These are phyloP conservation scores for Pleurotus eryngii DNA, from an alignment of 768 basidiomycete species.

Conservation along the genomic window DNA sequence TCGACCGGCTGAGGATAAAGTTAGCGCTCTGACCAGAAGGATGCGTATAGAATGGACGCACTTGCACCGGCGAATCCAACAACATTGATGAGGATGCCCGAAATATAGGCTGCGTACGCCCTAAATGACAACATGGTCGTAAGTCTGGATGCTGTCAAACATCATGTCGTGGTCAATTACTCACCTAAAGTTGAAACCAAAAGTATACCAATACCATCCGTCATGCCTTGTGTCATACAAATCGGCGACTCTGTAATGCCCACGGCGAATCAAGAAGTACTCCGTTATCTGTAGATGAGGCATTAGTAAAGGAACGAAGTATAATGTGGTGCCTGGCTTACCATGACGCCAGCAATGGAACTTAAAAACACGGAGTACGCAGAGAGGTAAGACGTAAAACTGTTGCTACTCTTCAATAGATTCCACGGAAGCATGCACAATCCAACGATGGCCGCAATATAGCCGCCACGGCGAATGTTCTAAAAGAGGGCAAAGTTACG, in stretches of 20 bases:
- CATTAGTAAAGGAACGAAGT: neutral
- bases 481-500: conserved; percentile 18
- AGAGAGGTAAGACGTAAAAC: conserved; percentile 77
- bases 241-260: conserved; percentile 68
- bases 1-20: conserved; percentile 41
- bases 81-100: conserved; percentile 79
- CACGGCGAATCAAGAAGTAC: conserved; percentile 71
- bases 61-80: conserved; percentile 79
- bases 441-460: conserved; percentile 76
- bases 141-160: neutral
- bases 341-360: conserved; percentile 81
- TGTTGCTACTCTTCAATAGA: conserved; percentile 67
- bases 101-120: conserved; percentile 63
- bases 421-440: conserved; percentile 78
- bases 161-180: conserved; percentile 10
- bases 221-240: conserved; percentile 55
- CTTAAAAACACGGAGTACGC: conserved; percentile 81
- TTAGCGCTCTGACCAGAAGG: neutral
- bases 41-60: conserved; percentile 21
- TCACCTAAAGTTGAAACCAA: conserved; percentile 69
- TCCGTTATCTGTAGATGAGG: conserved; percentile 55
- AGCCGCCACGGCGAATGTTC: conserved; percentile 85
- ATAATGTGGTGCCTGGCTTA: conserved; percentile 22
- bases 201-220: conserved; percentile 76
- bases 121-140: conserved; percentile 23